Evolutionary conservation across 495 filamentous ascomycete species (phyloP), one percentile per base, ranked within the genome.

Genomic region (Neurospora sp.): DNA sequence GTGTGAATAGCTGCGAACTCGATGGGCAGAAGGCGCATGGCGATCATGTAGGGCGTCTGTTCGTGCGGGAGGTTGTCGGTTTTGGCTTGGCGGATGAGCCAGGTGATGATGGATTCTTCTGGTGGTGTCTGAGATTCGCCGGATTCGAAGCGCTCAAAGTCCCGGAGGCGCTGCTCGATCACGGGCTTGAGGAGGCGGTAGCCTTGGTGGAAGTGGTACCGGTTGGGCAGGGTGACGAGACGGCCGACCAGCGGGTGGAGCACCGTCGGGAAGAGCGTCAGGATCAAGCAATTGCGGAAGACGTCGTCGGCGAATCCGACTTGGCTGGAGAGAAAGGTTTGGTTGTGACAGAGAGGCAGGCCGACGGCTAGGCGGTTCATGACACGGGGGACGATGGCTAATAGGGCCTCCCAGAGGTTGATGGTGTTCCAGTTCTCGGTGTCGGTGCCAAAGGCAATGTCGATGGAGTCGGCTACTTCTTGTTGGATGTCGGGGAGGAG

Each of bases 1-100:
- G 85, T 85, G 76, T 87, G 83, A 41, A 86, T 84, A 3, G 82
- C 79, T 3, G 81, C 85, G 68, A 86, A 85, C 74, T 86, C 82
- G 11, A 85, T 71, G 0, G 80, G 78, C 10, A 83, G 76, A 2
- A 86, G 74, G 16, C 83, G 79, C 73, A 81, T 79, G 20, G 77
- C 79, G 20, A 82, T 73, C 69, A 74, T 72, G 31, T 70, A 61
- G 0, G 77, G 42, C 18, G 71, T 71, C 18, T 80, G 76, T 44
- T 79, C 75, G 20, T 74, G 40, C 4, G 35, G 38, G 18, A 73
- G 73, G 11, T 75, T 75, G 3, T 82, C 80, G n/a, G 66, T 59
- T n/a, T 75, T 42, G 31, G 81, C 81, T 69, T 79, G 77, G 35
- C 78, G 77, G 66, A 83, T 81, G 31, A 78, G 70, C 81, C 81